phyloP scores from a whole-genome alignment of 345 rosid genomes.

The Salix viminalis region DNA sequence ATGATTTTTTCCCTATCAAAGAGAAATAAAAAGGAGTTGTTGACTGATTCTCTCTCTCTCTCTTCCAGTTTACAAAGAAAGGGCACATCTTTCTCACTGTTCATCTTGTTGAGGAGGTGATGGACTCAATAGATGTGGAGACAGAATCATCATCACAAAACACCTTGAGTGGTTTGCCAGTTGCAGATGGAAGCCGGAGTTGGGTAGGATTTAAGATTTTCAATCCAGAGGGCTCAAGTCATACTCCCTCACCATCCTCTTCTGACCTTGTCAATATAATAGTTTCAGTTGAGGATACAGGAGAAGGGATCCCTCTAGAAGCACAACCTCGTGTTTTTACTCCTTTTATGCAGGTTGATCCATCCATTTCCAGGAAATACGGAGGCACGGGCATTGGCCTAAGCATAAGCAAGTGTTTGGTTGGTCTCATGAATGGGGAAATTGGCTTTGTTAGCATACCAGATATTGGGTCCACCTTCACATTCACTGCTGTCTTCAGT shows the following conservation, averaged over 20 bases:
- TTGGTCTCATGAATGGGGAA: conserved; percentile 86
- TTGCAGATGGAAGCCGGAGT: conserved; percentile 63
- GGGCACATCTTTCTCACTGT: conserved; percentile 88
- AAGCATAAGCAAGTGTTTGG: conserved; percentile 94
- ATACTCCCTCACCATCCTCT: conserved; percentile 28
- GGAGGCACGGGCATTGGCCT: conserved; percentile 98
- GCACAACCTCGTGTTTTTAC: conserved; percentile 88
- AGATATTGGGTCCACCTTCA: conserved; percentile 79
- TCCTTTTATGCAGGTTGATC: conserved; percentile 92
- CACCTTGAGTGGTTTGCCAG: conserved; percentile 82
- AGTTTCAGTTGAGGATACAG: conserved; percentile 94
- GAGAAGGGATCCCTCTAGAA: conserved; percentile 80
- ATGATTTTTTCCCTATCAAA: background rate
- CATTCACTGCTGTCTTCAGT: conserved; percentile 76
- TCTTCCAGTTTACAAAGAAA: conserved; percentile 73
- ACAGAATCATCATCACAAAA: conserved; percentile 42
- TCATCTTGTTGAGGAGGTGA: conserved; percentile 75
- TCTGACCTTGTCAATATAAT: conserved; percentile 53
- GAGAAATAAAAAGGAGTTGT: background rate
- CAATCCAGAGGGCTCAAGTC: conserved; percentile 40
- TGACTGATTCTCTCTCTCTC: background rate
- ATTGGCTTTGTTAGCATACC: conserved; percentile 81
- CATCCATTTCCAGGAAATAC: conserved; percentile 77
- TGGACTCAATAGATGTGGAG: conserved; percentile 46
- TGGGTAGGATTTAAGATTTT: conserved; percentile 68